Evolutionary conservation across 1,284 basidiomycete species (phyloP).

Genomic region (Ceratobasidium theobromae): DNA sequence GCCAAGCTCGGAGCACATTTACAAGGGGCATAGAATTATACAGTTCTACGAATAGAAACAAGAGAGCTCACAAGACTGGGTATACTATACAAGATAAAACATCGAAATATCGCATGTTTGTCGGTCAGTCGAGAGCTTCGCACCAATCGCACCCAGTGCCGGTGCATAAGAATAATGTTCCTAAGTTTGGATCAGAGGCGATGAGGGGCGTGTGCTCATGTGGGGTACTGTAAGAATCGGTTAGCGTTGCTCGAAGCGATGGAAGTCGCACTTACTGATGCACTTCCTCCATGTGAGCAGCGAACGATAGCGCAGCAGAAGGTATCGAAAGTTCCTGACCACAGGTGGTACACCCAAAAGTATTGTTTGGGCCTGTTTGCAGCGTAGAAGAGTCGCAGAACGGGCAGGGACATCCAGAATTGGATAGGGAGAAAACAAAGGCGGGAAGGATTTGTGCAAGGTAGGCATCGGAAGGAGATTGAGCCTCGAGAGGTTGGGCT

Average conservation of each 20-base stretch:
- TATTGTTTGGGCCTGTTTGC: constrained; percentile 23
- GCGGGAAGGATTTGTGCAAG: constrained; percentile 27
- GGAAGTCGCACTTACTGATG: neutral
- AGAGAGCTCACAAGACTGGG: neutral
- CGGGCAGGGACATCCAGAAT: constrained; percentile 19
- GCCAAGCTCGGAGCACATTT: neutral
- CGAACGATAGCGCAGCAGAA: constrained; percentile 14
- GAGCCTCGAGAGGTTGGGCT: neutral
- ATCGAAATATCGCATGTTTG: neutral
- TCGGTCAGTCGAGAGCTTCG: constrained; percentile 11
- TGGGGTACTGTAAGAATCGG: neutral
- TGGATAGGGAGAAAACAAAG: constrained; percentile 8
- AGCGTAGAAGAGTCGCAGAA: constrained; percentile 8
- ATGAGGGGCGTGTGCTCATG: constrained; percentile 20
- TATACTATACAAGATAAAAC: neutral
- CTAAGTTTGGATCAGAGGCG: constrained; percentile 24
- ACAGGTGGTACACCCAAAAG: constrained; percentile 10
- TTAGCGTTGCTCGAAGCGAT: neutral
- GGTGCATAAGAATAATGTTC: constrained; percentile 19
- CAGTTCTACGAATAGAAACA: neutral
- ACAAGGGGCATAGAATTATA: neutral
- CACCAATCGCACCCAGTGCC: constrained; percentile 21
- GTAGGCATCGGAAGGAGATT: neutral
- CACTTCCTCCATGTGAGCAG: constrained; percentile 3
- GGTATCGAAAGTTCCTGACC: neutral